Evolutionary conservation across 176 grass and related monocot genomes (phyloP).

Genomic region (Coix lacrymajobi): DNA sequence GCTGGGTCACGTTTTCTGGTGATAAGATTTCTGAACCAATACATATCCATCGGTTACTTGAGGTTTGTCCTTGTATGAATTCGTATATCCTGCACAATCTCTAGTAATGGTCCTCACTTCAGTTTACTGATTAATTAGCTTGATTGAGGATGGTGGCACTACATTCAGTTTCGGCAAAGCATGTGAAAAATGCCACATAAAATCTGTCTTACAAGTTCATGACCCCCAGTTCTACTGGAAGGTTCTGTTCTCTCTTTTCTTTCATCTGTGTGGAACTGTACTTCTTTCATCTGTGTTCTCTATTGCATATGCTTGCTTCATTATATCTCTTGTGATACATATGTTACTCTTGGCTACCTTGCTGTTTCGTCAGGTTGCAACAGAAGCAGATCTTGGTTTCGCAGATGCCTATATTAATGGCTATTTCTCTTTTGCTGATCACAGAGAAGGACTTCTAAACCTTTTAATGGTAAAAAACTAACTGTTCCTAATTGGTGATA

Average conservation of each 20-base stretch:
- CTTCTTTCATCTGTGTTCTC: too few species aligned
- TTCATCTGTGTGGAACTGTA: not conserved
- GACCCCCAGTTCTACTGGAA: constrained; percentile 82
- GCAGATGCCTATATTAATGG: constrained; percentile 87
- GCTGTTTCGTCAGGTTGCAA: constrained; percentile 49
- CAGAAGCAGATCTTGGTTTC: constrained; percentile 65
- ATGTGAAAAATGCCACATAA: constrained; percentile 23
- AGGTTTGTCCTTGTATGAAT: constrained; percentile 38
- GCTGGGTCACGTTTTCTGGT: constrained; percentile 59
- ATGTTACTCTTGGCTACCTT: not conserved
- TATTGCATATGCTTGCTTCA: not conserved
- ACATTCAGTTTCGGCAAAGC: constrained; percentile 53
- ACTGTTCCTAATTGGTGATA: not conserved
- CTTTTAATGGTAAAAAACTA: constrained; percentile 56
- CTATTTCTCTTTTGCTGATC: constrained; percentile 64
- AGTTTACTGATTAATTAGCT: constrained; percentile 27
- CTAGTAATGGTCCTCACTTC: not conserved
- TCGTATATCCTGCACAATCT: not conserved
- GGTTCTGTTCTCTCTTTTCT: constrained; percentile 32
- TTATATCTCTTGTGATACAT: not conserved
- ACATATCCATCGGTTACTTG: constrained; percentile 58
- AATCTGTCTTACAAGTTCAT: constrained; percentile 51
- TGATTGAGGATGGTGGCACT: constrained; percentile 69
- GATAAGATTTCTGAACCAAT: constrained; percentile 59
- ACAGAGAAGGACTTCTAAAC: constrained; percentile 70